phyloP scores from a whole-genome alignment of 2,329 filamentous ascomycete genomes.

The Mycosphaerelloides madeirae region DNA sequence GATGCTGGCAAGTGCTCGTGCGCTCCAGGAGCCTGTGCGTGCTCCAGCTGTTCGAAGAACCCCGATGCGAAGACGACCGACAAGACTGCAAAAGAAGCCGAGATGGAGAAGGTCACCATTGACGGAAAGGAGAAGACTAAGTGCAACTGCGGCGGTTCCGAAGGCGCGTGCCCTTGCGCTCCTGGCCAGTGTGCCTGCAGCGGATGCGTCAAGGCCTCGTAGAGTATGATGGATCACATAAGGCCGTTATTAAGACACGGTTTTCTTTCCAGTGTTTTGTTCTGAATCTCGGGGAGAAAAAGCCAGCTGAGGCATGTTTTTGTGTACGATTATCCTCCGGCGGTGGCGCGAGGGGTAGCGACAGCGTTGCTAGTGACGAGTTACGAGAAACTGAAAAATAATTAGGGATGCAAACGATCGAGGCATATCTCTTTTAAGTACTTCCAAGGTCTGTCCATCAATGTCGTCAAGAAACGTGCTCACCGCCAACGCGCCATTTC shows the following conservation, averaged over 20 bases:
- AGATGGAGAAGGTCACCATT: conserved; percentile 49
- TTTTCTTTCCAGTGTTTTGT: background rate
- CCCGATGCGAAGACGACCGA: conserved; percentile 29
- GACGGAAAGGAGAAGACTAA: conserved; percentile 43
- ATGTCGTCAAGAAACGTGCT: too few relatives aligned
- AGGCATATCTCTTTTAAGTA: too few relatives aligned
- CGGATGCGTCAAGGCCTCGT: conserved; percentile 42
- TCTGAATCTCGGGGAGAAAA: too few relatives aligned
- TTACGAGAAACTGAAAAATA: too few relatives aligned
- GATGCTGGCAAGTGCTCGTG: conserved; percentile 42
- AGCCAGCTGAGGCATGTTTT: too few relatives aligned
- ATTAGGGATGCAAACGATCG: too few relatives aligned
- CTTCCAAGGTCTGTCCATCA: too few relatives aligned
- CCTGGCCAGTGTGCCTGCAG: conserved; percentile 46
- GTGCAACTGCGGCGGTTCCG: conserved; percentile 47
- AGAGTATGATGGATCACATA: too few relatives aligned
- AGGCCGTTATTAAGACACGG: background rate
- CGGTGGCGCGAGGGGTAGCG: too few relatives aligned
- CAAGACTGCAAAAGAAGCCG: conserved; percentile 29
- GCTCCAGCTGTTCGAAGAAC: conserved; percentile 45
- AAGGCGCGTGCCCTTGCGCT: conserved; percentile 45
- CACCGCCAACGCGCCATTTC: too few relatives aligned
- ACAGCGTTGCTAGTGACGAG: too few relatives aligned
- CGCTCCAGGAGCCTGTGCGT: conserved; percentile 43
- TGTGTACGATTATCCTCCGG: too few relatives aligned